phyloP scores from a whole-genome alignment of 495 filamentous ascomycete species.

The Aspergillus baeticus region DNA sequence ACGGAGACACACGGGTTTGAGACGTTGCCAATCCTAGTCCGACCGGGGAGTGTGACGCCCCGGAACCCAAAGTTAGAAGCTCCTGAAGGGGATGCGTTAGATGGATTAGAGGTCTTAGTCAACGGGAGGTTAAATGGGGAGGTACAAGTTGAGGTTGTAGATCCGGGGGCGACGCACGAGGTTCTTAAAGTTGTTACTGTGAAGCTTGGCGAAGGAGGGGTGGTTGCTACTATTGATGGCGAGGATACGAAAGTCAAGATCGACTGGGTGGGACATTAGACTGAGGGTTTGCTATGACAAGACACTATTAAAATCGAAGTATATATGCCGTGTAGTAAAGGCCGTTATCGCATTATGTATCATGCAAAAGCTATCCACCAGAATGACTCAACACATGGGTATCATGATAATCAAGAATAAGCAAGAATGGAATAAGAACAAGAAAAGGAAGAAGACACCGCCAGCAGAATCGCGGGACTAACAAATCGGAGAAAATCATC shows the following conservation, averaged over 20 bases:
- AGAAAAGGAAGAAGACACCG: constrained; percentile 2
- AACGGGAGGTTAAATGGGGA: constrained; percentile 30
- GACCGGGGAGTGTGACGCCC: constrained; percentile 37
- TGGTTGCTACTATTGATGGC: constrained; percentile 9
- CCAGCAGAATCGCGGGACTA: constrained; percentile 5
- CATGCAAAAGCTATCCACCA: constrained; percentile 10
- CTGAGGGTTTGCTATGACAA: neutral
- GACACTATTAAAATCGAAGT: neutral
- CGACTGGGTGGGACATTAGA: constrained; percentile 13
- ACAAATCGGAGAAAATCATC: constrained; percentile 7
- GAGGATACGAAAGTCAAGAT: constrained; percentile 17
- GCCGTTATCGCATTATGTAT: constrained; percentile 11
- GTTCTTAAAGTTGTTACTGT: constrained; percentile 25
- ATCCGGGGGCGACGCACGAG: constrained; percentile 34
- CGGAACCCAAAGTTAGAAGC: constrained; percentile 33
- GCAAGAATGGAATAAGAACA: constrained; percentile 6
- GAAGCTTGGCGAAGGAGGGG: constrained; percentile 2
- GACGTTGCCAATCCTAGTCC: constrained; percentile 39
- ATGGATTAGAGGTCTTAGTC: constrained; percentile 38
- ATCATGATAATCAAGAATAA: constrained; percentile 21
- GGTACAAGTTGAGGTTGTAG: constrained; percentile 33
- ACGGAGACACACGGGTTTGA: constrained; percentile 45
- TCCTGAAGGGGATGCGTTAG: constrained; percentile 35
- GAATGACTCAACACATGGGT: constrained; percentile 25
- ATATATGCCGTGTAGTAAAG: constrained; percentile 1